Evolutionary conservation across 805 yeast genomes (phyloP), one percentile per base, ranked within the genome.

Genomic region (Candida silvicultrix): DNA sequence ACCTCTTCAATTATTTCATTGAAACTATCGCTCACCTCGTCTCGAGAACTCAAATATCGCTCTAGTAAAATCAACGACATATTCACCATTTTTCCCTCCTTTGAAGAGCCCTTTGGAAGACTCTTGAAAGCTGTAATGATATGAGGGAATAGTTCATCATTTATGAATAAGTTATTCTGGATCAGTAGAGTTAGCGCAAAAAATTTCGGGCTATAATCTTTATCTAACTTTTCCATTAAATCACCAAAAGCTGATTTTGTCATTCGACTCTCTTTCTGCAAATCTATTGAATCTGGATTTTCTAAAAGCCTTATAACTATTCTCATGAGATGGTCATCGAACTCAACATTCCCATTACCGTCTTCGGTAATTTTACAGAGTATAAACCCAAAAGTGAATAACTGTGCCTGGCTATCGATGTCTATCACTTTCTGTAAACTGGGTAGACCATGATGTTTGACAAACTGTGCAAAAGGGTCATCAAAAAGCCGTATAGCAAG

Each of bases 401-500:
- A 19, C 6, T 50, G 52, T 18, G 38, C 5, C 2, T 5, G 5
- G 35, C 45, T 35, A 4, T 35, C 29, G 2, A 19, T 3, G 21
- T 54, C 45, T 8, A 55, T 34, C 3, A 38, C 14, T 0, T 42
- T 6, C 4, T 46, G 45, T 2, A 55, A 21, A 2, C 31, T 11
- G 1, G 55, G 55, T 8, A 53, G n/a, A 0, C 55, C 59, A 34
- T 48, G 21, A 5, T 41, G 38, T 19, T 46, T 47, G 2, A 59
- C 12, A 39, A 50, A 49, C 10, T 38, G 38, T 6, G 46, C 14
- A 49, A 65, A 62, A 2, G 49, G 50, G 31, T 55, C 58, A 19
- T 53, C 54, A 19, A 52, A 37, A 6, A 59, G 43, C 34, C 50
- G 59, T 28, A 58, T 38, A 2, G 58, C 55, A 8, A 63, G 43